Evolutionary conservation across 1,284 basidiomycete genomes (phyloP), one percentile per base, ranked within the genome.

Genomic region (Paramarasmius palmivorus): DNA sequence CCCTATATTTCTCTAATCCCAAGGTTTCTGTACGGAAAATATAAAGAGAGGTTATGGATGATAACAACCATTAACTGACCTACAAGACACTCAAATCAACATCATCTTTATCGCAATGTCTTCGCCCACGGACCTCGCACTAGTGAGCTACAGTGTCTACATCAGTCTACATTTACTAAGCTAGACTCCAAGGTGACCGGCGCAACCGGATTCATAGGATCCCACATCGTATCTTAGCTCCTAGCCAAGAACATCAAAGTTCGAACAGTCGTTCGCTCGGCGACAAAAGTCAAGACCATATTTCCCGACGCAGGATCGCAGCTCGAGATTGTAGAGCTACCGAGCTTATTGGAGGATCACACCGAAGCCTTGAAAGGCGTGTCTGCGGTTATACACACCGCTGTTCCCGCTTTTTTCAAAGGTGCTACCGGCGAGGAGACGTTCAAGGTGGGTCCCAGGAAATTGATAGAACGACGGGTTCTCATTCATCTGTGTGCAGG

Each of bases 161-260:
- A n/a, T n/a, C n/a, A n/a, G n/a, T n/a, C n/a, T n/a, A n/a, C n/a
- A n/a, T n/a, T n/a, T n/a, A n/a, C n/a, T n/a, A n/a, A n/a, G n/a
- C n/a, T n/a, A n/a, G n/a, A n/a, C n/a, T 32, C 12, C 29, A 32
- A 55, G 54, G 50, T 55, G 19, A 55, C 54, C 23, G 54, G 54
- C 17, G 54, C 35, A 2, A 56, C 54, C 32, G 54, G 50, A 8
- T 52, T 56, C 37, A 15, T 56, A 2, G 54, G 54, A n/a, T 51
- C 54, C 23, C 54, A 52, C 29, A 15, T 56, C n/a, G n/a, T 56
- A 6, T 48, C 50, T 29, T 44, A 48, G 38, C 50, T 56, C 9
- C 50, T 56, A 29, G 54, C 45, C 35, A 32, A 52, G 15, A 39
- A 39, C 19, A 20, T 10, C 19, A 37, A 29, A 17, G 42, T 56